These are phyloP conservation scores for Alternaria sp. DNA, from an alignment of 2,329 filamentous ascomycete genomes.

Conservation along the genomic window DNA sequence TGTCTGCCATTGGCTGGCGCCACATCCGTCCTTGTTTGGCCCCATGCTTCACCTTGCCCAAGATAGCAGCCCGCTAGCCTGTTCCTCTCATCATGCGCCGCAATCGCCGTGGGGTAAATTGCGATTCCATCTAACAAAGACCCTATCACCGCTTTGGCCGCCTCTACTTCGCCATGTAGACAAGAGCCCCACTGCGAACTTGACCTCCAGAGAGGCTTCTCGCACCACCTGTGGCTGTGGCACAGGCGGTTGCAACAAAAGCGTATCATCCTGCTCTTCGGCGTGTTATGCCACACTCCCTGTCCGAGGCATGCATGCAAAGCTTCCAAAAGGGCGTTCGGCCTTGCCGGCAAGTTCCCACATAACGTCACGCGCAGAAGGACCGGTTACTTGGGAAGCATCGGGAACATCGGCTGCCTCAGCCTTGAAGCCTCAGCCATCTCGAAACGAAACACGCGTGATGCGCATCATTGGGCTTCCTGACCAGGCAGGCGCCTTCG, in stretches of 20 bases:
- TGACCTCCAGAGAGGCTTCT: neutral
- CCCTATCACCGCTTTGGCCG: slow-evolving; percentile 7
- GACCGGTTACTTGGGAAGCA: slow-evolving; percentile 1
- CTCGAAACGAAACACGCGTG: slow-evolving; percentile 23
- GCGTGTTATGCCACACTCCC: slow-evolving; percentile 32
- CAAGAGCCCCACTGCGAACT: neutral
- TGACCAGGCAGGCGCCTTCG: neutral
- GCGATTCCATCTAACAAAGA: slow-evolving; percentile 14
- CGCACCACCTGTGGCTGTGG: slow-evolving; percentile 4
- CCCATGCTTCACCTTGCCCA: slow-evolving; percentile 28
- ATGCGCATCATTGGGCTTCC: slow-evolving; percentile 9
- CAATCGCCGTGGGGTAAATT: slow-evolving; percentile 28
- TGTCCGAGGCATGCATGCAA: slow-evolving; percentile 33
- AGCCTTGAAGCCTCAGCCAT: slow-evolving; percentile 14
- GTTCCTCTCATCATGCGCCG: slow-evolving; percentile 21
- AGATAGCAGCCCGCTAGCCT: slow-evolving; percentile 33
- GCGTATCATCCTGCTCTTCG: slow-evolving; percentile 3
- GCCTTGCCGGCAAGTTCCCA: neutral
- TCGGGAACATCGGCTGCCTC: slow-evolving; percentile 21
- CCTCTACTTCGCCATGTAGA: slow-evolving; percentile 1
- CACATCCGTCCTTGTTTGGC: slow-evolving; percentile 19
- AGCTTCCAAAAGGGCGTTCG: slow-evolving; percentile 2
- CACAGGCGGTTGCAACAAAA: slow-evolving; percentile 29
- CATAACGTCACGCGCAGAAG: slow-evolving; percentile 12
- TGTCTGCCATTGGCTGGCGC: slow-evolving; percentile 22